phyloP scores from a whole-genome alignment of 225 moss, liverwort and hornwort species.

The Antitrichia curtipendula region DNA sequence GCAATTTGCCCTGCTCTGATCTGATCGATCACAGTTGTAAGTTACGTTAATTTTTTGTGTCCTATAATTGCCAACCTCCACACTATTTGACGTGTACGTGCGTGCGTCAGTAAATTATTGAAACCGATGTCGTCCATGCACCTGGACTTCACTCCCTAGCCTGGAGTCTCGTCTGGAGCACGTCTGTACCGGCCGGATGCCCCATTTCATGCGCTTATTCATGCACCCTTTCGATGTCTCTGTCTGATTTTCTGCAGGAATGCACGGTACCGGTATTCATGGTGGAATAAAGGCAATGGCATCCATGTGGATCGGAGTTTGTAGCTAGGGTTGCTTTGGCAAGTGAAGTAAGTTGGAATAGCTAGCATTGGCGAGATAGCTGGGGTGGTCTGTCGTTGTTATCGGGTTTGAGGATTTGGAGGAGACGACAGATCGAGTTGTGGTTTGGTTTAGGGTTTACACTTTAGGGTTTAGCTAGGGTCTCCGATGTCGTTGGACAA shows the following conservation, averaged over 20 bases:
- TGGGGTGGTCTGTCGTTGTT: not conserved
- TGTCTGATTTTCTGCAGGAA: not conserved
- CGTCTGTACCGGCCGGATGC: not conserved
- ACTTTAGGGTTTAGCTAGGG: not conserved
- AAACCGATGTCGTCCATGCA: not conserved
- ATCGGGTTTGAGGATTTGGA: not conserved
- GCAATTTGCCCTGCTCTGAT: not conserved
- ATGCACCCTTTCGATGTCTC: not conserved
- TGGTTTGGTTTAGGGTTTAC: not conserved
- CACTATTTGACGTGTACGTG: not conserved
- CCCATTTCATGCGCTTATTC: not conserved
- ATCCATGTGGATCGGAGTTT: not conserved
- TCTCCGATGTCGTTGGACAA: conserved; percentile 6
- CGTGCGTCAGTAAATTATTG: not conserved
- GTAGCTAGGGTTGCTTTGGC: not conserved
- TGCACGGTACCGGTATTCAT: not conserved
- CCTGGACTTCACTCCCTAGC: not conserved
- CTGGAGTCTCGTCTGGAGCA: not conserved
- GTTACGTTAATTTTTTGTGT: too few species aligned
- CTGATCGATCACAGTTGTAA: not conserved
- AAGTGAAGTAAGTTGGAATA: not conserved
- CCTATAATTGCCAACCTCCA: not conserved
- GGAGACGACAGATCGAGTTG: not conserved
- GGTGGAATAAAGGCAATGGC: not conserved
- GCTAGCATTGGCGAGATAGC: not conserved